These are phyloP conservation scores for Epichloe uncinata DNA, from an alignment of 2,329 filamentous ascomycete species.

Conservation along the genomic window DNA sequence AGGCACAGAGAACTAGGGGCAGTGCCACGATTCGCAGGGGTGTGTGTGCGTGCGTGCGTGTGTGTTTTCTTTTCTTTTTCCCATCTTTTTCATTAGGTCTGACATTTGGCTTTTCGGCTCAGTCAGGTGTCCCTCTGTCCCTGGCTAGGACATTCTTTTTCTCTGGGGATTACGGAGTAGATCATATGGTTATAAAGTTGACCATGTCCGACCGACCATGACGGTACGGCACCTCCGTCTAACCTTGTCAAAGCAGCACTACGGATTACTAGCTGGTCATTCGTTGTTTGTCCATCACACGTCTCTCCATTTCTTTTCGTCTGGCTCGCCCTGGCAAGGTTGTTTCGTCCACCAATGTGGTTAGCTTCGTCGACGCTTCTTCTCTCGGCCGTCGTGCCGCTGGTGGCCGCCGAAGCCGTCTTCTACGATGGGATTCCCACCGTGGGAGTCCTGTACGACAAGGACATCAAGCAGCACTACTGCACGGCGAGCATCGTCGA, in stretches of 20 bases:
- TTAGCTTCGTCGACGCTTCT: neutral
- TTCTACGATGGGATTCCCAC: conserved; percentile 6
- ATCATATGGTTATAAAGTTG: too few relatives aligned
- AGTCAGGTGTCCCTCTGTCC: neutral
- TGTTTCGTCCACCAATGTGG: neutral
- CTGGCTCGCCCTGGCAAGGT: neutral
- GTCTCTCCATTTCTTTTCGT: neutral
- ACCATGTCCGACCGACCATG: too few relatives aligned
- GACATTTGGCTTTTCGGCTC: neutral
- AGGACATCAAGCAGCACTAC: conserved; percentile 2
- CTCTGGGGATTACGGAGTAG: too few relatives aligned
- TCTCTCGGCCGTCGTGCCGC: neutral
- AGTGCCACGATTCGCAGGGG: neutral
- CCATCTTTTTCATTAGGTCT: too few relatives aligned
- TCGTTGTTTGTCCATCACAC: too few relatives aligned
- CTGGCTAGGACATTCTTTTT: too few relatives aligned
- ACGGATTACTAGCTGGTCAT: too few relatives aligned
- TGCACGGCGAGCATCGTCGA: conserved; percentile 7
- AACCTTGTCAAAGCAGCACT: too few relatives aligned
- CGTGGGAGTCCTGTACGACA: conserved; percentile 5
- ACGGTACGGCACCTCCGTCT: too few relatives aligned
- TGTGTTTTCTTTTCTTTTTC: too few relatives aligned
- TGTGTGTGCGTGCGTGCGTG: too few relatives aligned
- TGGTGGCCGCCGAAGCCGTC: neutral
- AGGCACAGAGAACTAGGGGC: neutral